Evolutionary conservation across 306 rosid species (phyloP).

Genomic region (Trifolium fragiferum): DNA sequence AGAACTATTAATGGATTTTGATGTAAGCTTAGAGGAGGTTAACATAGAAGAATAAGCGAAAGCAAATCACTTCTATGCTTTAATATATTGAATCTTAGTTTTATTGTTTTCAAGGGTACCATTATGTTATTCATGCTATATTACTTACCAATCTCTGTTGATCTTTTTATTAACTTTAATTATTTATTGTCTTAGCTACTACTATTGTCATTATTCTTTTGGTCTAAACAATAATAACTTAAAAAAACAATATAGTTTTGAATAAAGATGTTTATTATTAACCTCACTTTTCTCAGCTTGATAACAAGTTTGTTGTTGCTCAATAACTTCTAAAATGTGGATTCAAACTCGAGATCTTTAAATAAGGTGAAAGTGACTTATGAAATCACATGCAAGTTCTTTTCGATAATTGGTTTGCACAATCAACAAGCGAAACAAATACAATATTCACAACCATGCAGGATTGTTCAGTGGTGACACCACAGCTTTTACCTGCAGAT

Average conservation of each 20-base stretch:
- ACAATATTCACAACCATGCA: constrained; percentile 65
- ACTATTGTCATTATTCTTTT: too few relatives aligned
- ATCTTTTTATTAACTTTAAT: too few relatives aligned
- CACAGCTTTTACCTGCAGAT: constrained; percentile 89
- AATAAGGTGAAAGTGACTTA: neutral
- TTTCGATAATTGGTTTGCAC: neutral
- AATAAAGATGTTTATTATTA: too few relatives aligned
- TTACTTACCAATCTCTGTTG: too few relatives aligned
- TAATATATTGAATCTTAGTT: neutral
- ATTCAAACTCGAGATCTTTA: neutral
- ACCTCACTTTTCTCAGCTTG: neutral
- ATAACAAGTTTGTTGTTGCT: neutral
- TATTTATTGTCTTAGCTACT: too few relatives aligned
- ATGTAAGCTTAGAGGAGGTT: too few relatives aligned
- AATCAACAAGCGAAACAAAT: neutral
- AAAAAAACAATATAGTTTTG: too few relatives aligned
- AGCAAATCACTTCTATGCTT: neutral
- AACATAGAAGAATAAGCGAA: neutral
- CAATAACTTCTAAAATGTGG: neutral
- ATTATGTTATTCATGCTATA: neutral
- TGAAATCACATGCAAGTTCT: neutral
- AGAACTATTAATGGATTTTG: too few relatives aligned
- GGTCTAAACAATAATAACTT: too few relatives aligned
- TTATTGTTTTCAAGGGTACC: neutral
- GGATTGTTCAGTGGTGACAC: constrained; percentile 75